Percentiles rank a stretch among this genome's conserved stretches.
phyloP scores from a whole-genome alignment of 495 filamentous ascomycete genomes.

The Penicillium diatomitis region DNA sequence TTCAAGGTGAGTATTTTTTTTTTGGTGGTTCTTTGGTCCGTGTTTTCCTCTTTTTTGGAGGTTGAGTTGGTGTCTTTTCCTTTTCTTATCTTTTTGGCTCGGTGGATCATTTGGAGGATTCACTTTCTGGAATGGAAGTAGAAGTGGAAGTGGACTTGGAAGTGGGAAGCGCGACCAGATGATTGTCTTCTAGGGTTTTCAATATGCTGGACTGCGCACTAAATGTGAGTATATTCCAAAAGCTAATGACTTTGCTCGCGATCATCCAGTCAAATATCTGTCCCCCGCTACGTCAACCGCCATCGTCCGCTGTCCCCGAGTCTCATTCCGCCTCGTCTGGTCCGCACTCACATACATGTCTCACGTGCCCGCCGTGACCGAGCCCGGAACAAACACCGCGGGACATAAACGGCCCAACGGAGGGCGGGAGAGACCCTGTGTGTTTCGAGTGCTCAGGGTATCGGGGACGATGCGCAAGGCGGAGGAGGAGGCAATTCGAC shows the following conservation, averaged over 20 bases:
- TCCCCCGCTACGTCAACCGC: constrained; percentile 88
- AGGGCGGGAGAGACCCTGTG: constrained; percentile 42
- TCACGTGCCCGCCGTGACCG: constrained; percentile 42
- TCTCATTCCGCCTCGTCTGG: constrained; percentile 80
- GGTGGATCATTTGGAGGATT: no score
- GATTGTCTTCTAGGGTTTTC: no score
- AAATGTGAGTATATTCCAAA: no score
- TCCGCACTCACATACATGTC: constrained; percentile 76
- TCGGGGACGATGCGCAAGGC: constrained; percentile 88
- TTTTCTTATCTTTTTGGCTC: background rate
- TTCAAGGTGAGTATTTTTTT: constrained; percentile 45
- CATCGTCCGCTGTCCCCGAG: constrained; percentile 72
- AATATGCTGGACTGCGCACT: no score
- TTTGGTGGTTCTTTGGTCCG: background rate
- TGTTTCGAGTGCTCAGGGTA: constrained; percentile 82
- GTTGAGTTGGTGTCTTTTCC: no score
- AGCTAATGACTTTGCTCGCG: no score
- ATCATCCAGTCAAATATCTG: constrained; percentile 72
- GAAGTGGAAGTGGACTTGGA: no score
- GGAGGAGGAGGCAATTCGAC: constrained; percentile 76
- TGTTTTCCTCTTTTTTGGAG: no score
- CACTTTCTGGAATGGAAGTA: no score
- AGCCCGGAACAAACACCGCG: background rate
- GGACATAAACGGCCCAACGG: constrained; percentile 30
- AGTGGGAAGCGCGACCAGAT: no score